Evolutionary conservation across 805 yeast species (phyloP), one percentile per base, ranked within the genome.

Genomic region (Myxozyma udenii): DNA sequence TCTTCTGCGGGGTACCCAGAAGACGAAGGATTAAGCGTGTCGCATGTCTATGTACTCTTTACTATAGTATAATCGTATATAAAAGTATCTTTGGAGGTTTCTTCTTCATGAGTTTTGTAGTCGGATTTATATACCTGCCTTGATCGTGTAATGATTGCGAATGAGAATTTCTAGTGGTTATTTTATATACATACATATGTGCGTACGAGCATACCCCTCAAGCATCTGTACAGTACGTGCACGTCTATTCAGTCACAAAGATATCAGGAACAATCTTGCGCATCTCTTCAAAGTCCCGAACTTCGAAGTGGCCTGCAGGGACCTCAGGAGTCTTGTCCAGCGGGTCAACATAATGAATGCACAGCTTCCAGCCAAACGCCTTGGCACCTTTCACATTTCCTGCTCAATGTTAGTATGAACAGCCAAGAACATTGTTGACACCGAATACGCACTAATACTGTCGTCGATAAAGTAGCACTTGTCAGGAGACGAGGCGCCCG

Each of bases 1-100:
- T 91, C 86, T 90, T 78, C 85, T 90, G 78, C 89, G 98, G 81
- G 98, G 98, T 89, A 87, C 98, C 74, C 96, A 90, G 81, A 89
- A 87, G 83, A 81, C 82, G 72, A 81, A 80, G 79, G 87, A 81
- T 69, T 81, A 81, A 77, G 35, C 28, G 44, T 44, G 43, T 32
- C 43, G 39, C 37, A 25, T 42, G 14, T 28, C 9, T 28, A 28
- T 28, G 33, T 28, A 28, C 33, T 28, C 33, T 28, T 9, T 14
- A 28, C 33, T 28, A 14, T 9, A 28, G 9, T 28, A 14, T 9
- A 14, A 28, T 9, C 14, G 33, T 14, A 28, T 9, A 28, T 9
- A 28, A 28, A 28, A 28, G 12, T 14, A 28, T 28, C n/a, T n/a
- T n/a, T n/a, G n/a, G n/a, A n/a, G n/a, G n/a, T n/a, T n/a, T n/a